phyloP scores from a whole-genome alignment of 2,329 filamentous ascomycete genomes.

The Fusarium sp. region DNA sequence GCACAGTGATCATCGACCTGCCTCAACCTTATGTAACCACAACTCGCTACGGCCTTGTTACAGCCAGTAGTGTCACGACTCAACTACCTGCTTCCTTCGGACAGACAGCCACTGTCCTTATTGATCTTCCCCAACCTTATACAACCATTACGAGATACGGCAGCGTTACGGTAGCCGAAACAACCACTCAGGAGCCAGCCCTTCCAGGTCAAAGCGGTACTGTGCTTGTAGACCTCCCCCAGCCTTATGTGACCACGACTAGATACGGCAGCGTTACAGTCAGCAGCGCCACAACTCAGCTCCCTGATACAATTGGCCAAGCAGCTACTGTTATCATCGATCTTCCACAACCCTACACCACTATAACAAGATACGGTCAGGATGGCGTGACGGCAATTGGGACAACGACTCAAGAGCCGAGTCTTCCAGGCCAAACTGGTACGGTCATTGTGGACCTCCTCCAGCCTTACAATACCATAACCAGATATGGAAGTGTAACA shows the following conservation, averaged over 20 bases:
- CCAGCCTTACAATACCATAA: not conserved
- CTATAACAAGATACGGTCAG: too few species aligned
- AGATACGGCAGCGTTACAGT: not conserved
- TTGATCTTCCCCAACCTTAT: not conserved
- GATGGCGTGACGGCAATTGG: too few species aligned
- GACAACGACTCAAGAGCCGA: too few species aligned
- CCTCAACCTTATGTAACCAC: slow-evolving; percentile 6
- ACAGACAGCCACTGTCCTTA: not conserved
- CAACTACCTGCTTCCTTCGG: not conserved
- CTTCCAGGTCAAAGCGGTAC: not conserved
- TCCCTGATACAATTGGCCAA: too few species aligned
- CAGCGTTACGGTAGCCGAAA: not conserved
- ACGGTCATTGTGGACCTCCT: not conserved
- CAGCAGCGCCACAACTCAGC: not conserved
- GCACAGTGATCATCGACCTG: slow-evolving; percentile 1
- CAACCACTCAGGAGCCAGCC: not conserved
- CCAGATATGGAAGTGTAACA: not conserved
- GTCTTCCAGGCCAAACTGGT: not conserved
- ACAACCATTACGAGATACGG: not conserved
- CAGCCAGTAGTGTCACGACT: not conserved
- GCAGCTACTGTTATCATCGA: too few species aligned
- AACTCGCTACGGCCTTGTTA: slow-evolving; percentile 1
- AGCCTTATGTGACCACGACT: not conserved
- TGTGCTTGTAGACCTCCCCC: not conserved
- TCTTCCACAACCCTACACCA: too few species aligned